These are phyloP conservation scores for Pleurotus sapidus DNA, from an alignment of 768 basidiomycete species.

Conservation along the genomic window DNA sequence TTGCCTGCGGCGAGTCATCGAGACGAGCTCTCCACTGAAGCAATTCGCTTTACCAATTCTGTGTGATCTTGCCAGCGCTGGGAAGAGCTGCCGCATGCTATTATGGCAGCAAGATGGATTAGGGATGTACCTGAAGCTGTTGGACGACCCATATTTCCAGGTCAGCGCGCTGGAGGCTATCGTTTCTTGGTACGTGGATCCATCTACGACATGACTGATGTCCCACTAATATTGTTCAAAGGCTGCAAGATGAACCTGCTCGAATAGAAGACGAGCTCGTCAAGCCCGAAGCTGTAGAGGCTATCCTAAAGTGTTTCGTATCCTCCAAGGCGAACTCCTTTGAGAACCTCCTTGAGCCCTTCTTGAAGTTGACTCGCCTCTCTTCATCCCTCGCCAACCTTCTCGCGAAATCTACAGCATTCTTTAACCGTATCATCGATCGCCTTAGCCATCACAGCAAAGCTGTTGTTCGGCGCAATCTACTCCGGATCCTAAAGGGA, in stretches of 20 bases:
- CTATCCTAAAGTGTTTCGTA: constrained; percentile 77
- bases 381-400: constrained; percentile 73
- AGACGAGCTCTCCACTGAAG: constrained; percentile 87
- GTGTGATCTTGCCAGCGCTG: constrained; percentile 93
- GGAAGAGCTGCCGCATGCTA: constrained; percentile 86
- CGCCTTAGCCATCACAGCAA: constrained; percentile 68
- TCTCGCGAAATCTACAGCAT: constrained; percentile 72
- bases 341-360: constrained; percentile 88
- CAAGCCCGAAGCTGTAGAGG: constrained; percentile 60
- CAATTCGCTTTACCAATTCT: constrained; percentile 97
- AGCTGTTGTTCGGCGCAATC: constrained; percentile 86
- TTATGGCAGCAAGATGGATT: constrained; percentile 96
- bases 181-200: constrained; percentile 68
- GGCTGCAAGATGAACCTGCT: constrained; percentile 94
- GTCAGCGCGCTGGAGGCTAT: constrained; percentile 90
- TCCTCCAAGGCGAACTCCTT: constrained; percentile 86
- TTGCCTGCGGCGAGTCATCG: constrained; percentile 84
- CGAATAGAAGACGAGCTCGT: constrained; percentile 88
- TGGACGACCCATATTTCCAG: constrained; percentile 89
- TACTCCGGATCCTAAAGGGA: constrained; percentile 79
- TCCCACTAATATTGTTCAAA: constrained; percentile 23
- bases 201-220: neutral
- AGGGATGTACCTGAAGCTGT: constrained; percentile 68
- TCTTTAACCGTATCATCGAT: constrained; percentile 88
- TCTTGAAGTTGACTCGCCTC: constrained; percentile 86